Base-by-base conservation (phyloP, 225 moss, liverwort and hornwort genomes). In the Physcomitrium patens region DNA sequence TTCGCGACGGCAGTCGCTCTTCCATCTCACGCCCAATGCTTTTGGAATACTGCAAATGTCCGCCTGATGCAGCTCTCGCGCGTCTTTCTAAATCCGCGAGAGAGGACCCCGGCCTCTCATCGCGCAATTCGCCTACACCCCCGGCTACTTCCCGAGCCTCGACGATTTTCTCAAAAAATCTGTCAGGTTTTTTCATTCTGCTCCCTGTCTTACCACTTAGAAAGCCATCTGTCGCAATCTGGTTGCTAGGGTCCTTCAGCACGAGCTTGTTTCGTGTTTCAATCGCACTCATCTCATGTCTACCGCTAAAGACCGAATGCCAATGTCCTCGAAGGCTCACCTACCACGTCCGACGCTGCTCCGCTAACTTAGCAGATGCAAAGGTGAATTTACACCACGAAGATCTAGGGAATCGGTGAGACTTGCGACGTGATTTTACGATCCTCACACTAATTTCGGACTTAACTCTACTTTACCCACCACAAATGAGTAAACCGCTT, bases 21-120 rank as follows among this genome's bases (percentile, higher is more conserved):
- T 82, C 87, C 77, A 80, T 77, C 64, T 82, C 84, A 23, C 77
- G 52, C 3, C 80, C 84, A 0, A 67, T 78, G 18, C 77, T 82
- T 10, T 9, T 52, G 26, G 80, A 71, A 0, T 28, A 58, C 0
- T 47, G 72, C 59, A 82, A 9, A 1, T 81, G 75, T 3, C 84
- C 79, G 0, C 15, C 60, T 0, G 83, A 81, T 0, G 74, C 75
- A 0, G 72, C 79, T 37, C 79, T 65, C 48, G 81, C 81, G 23
- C 81, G 79, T 41, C 77, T 84, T 76, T 84, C 84, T 51, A 82
- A 22, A 48, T 77, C 81, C 13, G 71, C 67, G 8, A 75, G 8
- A 14, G 79, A 56, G 10, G 75, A 50, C 11, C 47, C 31, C 0
- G 15, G 41, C 57, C 75, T 74, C 76, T 69, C 78, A 75, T 81